A percentile compares a stretch with the other conserved stretches of the same genome.
Conservation (phyloP, 345 rosid genomes). For the Barbarea vulgaris region DNA sequence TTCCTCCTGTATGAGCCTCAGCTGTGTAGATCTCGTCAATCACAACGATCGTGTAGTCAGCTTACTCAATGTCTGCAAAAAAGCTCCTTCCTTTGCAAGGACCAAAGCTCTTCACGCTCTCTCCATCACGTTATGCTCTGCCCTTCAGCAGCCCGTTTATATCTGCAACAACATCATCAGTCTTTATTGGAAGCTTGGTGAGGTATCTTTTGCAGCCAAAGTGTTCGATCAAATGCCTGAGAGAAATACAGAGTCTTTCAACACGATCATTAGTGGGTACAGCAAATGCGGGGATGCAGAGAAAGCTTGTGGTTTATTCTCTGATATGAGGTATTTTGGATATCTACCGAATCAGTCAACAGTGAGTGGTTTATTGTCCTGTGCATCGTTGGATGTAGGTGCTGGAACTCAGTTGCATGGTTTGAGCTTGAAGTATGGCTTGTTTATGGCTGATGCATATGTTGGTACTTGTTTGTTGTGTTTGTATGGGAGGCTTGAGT, state of each 20-base stretch:
- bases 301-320: slow-evolving; percentile 52
- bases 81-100: slow-evolving; percentile 48
- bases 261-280: slow-evolving; percentile 54
- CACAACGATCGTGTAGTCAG: slow-evolving; percentile 49
- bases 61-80: slow-evolving; percentile 53
- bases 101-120: slow-evolving; percentile 75
- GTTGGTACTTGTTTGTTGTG: slow-evolving; percentile 74
- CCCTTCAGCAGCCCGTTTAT: slow-evolving; percentile 52
- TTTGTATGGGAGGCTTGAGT: slow-evolving; percentile 65
- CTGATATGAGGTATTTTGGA: slow-evolving; percentile 54
- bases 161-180: slow-evolving; percentile 62
- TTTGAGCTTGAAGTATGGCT: slow-evolving; percentile 61
- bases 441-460: slow-evolving; percentile 57
- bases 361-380: slow-evolving; percentile 63
- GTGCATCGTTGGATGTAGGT: slow-evolving; percentile 44
- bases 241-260: slow-evolving; percentile 62
- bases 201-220: slow-evolving; percentile 47
- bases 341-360: slow-evolving; percentile 56
- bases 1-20: slow-evolving; percentile 51
- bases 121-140: slow-evolving; percentile 48
- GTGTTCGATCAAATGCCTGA: slow-evolving; percentile 73
- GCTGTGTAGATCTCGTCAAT: slow-evolving; percentile 42
- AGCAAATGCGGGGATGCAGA: slow-evolving; percentile 45
- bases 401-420: slow-evolving; percentile 66
- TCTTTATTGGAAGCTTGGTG: slow-evolving; percentile 41